These are phyloP conservation scores for Lichtheimia hyalospora DNA, from an alignment of 371 early-diverging fungal genomes.

Conservation along the genomic window DNA sequence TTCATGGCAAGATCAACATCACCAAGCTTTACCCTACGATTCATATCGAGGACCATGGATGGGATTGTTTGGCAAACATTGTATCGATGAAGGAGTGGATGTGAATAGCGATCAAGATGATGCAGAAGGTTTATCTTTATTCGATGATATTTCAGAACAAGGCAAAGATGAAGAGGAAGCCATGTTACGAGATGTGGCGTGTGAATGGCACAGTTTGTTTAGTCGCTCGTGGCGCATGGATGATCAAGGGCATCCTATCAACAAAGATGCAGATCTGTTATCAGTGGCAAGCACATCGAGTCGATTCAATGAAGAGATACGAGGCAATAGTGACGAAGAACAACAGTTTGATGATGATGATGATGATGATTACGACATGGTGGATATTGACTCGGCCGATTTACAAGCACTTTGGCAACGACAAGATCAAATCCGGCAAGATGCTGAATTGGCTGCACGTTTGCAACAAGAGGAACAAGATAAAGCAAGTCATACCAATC, in stretches of 20 bases:
- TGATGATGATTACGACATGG: constrained; percentile 7
- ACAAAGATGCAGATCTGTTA: constrained; percentile 4
- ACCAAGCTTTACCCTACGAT: too few species aligned
- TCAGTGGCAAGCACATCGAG: constrained; percentile 9
- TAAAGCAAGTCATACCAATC: neutral
- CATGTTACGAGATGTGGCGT: constrained; percentile 28
- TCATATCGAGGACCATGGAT: neutral
- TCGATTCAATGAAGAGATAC: constrained; percentile 11
- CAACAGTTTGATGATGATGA: constrained; percentile 5
- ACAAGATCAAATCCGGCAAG: neutral
- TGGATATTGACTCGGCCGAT: neutral
- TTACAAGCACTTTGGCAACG: constrained; percentile 5
- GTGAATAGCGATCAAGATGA: neutral
- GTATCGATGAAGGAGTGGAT: neutral
- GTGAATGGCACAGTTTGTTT: constrained; percentile 34
- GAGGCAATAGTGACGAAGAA: neutral
- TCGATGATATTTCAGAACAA: constrained; percentile 6
- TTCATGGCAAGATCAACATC: neutral
- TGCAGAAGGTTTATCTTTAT: neutral
- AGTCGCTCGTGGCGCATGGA: constrained; percentile 36
- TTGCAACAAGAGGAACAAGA: constrained; percentile 6
- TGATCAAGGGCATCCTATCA: neutral
- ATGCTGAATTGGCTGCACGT: constrained; percentile 1
- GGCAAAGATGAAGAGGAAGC: constrained; percentile 22
- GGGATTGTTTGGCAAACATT: neutral